Evolutionary conservation across 805 yeast species (phyloP).

Genomic region (Saccharomycopsis javanensis): DNA sequence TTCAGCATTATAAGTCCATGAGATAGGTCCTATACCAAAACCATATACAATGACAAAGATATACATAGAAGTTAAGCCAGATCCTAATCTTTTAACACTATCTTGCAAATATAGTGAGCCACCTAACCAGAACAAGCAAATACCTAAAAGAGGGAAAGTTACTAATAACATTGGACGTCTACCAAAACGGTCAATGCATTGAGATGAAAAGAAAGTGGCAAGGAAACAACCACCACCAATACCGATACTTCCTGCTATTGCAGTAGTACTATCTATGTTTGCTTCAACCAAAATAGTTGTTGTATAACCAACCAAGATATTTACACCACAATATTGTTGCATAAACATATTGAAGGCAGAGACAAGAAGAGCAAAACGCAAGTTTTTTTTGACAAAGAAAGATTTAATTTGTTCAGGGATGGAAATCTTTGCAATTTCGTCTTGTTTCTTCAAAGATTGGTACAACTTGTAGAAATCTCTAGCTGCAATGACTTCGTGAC

Average conservation of each 20-base stretch:
- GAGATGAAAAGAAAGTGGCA: slow-evolving; percentile 41
- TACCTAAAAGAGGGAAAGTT: slow-evolving; percentile 52
- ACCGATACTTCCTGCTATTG: slow-evolving; percentile 34
- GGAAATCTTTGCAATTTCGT: slow-evolving; percentile 32
- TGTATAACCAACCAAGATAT: slow-evolving; percentile 43
- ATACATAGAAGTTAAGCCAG: slow-evolving; percentile 37
- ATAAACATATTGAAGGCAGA: slow-evolving; percentile 42
- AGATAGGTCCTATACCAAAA: slow-evolving; percentile 45
- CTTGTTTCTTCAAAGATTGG: slow-evolving; percentile 40
- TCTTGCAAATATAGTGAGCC: slow-evolving; percentile 34
- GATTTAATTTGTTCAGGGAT: slow-evolving; percentile 30
- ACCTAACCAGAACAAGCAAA: slow-evolving; percentile 44
- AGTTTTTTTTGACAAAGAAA: slow-evolving; percentile 37
- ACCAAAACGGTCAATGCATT: slow-evolving; percentile 41
- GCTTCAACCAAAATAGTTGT: slow-evolving; percentile 38
- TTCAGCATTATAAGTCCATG: slow-evolving; percentile 43
- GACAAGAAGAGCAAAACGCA: slow-evolving; percentile 42
- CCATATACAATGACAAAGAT: slow-evolving; percentile 37
- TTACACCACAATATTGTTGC: slow-evolving; percentile 49
- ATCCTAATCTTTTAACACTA: slow-evolving; percentile 33
- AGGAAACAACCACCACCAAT: slow-evolving; percentile 38
- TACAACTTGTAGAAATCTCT: slow-evolving; percentile 54
- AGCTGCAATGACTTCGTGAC: slow-evolving; percentile 45
- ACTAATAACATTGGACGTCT: slow-evolving; percentile 41
- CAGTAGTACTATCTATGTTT: slow-evolving; percentile 34